These are phyloP conservation scores for Phytophthora fragariae DNA, from an alignment of 352 stramenopile species.

Conservation along the genomic window DNA sequence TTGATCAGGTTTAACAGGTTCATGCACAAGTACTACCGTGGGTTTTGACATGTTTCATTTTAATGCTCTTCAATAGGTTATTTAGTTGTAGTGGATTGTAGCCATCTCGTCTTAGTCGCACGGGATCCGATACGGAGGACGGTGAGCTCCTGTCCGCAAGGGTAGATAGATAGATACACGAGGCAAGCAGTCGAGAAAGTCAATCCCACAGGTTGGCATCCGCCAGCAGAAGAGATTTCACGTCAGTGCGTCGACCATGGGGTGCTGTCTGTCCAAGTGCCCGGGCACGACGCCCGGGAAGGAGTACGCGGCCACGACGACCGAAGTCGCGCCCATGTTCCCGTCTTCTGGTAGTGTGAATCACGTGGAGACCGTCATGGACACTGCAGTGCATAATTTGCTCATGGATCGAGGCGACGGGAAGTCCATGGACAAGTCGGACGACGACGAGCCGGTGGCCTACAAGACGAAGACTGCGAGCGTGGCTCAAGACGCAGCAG, in stretches of 20 bases:
- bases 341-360: constrained; percentile 9
- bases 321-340: constrained; percentile 9
- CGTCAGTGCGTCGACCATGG: constrained; percentile 40
- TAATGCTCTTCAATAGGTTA: too few species aligned
- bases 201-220: neutral
- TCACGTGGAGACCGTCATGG: constrained; percentile 9
- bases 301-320: constrained; percentile 14
- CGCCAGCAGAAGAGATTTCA: neutral
- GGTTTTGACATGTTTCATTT: too few species aligned
- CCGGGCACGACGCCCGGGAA: constrained; percentile 11
- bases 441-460: constrained; percentile 22
- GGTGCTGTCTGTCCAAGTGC: constrained; percentile 69
- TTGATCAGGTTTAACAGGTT: constrained; percentile 10
- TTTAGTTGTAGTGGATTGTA: neutral
- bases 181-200: neutral
- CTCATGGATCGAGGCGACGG: constrained; percentile 51
- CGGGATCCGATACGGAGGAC: constrained; percentile 12
- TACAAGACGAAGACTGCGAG: neutral
- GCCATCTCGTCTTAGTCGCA: constrained; percentile 13
- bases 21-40: neutral
- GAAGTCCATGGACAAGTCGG: constrained; percentile 34
- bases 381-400: constrained; percentile 31
- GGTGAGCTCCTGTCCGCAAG: neutral
- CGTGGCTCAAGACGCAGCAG: neutral
- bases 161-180: neutral